Evolutionary conservation across 352 stramenopile species (phyloP).

Genomic region (Phytophthora brassicae): DNA sequence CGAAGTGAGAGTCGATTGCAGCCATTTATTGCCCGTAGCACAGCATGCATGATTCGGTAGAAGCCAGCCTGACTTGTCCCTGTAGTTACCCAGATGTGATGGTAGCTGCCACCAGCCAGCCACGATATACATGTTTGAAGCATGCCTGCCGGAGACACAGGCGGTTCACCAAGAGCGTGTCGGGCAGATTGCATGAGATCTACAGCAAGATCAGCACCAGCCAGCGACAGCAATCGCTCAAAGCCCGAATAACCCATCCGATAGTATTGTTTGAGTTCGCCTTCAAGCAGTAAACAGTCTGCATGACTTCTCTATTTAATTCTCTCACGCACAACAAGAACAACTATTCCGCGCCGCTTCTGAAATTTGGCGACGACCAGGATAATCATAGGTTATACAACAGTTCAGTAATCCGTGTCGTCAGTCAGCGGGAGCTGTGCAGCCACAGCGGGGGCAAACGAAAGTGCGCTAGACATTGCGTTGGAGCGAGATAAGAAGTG

Average conservation of each 20-base stretch:
- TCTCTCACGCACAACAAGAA: not conserved
- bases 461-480: too few species aligned
- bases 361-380: too few species aligned
- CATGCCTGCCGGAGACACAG: slow-evolving; percentile 1
- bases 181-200: not conserved
- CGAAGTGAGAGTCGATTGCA: not conserved
- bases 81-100: slow-evolving; percentile 14
- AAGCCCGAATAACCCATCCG: not conserved
- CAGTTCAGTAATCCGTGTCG: too few species aligned
- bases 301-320: not conserved
- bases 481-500: too few species aligned
- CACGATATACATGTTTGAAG: slow-evolving; percentile 1
- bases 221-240: not conserved
- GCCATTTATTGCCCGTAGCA: slow-evolving; percentile 9
- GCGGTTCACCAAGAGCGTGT: not conserved
- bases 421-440: too few species aligned
- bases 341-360: too few species aligned
- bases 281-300: not conserved
- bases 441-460: too few species aligned
- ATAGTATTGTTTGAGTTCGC: not conserved
- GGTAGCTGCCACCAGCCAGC: slow-evolving; percentile 15
- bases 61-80: not conserved
- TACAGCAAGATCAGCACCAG: not conserved
- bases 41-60: slow-evolving; percentile 6
- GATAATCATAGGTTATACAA: too few species aligned